Percentiles rank a stretch among this genome's conserved stretches.
Evolutionary conservation across 306 rosid genomes (phyloP).

Genomic region (Cicer pinnatifidum): DNA sequence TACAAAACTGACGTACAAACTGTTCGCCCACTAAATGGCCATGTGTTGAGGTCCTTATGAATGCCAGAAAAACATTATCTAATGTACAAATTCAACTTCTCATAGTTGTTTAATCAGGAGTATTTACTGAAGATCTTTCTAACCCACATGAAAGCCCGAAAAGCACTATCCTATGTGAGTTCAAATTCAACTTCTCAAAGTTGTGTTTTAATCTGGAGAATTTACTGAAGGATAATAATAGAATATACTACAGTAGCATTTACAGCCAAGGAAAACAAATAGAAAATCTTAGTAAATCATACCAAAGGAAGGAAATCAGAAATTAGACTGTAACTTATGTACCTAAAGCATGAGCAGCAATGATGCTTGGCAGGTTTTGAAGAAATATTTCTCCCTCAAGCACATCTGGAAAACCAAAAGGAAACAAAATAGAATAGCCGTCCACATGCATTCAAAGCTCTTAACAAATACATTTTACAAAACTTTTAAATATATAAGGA

Average conservation of each 20-base stretch:
- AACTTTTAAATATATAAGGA: background rate
- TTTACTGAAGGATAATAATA: constrained; percentile 1
- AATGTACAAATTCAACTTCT: constrained; percentile 31
- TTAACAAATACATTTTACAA: background rate
- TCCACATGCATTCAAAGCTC: constrained; percentile 26
- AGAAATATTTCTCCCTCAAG: constrained; percentile 97
- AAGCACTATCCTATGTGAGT: background rate
- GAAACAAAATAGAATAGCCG: constrained; percentile 33
- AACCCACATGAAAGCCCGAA: constrained; percentile 16
- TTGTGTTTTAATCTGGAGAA: constrained; percentile 11
- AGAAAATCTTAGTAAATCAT: constrained; percentile 21
- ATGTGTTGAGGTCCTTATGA: constrained; percentile 3
- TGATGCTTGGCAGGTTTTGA: constrained; percentile 91
- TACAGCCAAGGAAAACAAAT: constrained; percentile 30
- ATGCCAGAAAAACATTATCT: constrained; percentile 6
- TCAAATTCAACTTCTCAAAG: constrained; percentile 30
- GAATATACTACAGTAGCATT: constrained; percentile 4
- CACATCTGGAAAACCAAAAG: constrained; percentile 60
- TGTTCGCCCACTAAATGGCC: constrained; percentile 1
- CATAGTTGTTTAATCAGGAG: background rate
- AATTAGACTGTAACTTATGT: constrained; percentile 26
- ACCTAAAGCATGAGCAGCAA: constrained; percentile 94
- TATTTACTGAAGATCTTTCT: background rate
- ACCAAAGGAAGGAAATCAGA: constrained; percentile 28
- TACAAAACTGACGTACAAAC: constrained; percentile 11